A percentile compares a stretch with the other conserved stretches of the same genome.
phyloP scores from a whole-genome alignment of 164 flowering plant genomes.

The Vitis cinerea region DNA sequence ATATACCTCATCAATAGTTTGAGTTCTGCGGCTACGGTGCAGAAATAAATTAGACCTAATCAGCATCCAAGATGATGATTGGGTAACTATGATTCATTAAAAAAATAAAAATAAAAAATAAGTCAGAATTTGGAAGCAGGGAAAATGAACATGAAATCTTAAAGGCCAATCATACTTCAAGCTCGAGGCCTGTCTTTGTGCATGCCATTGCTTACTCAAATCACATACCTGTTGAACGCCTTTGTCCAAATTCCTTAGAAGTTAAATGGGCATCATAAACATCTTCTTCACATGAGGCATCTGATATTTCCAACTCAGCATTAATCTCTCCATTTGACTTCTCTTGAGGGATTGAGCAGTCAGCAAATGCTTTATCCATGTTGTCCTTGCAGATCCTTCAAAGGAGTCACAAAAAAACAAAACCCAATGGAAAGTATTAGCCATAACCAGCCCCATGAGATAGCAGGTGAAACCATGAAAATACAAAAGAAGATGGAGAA shows the following conservation, averaged over 20 bases:
- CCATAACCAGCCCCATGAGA: neutral
- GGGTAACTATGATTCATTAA: constrained; percentile 43
- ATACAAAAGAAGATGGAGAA: neutral
- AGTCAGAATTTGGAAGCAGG: constrained; percentile 3
- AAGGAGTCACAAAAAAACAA: constrained; percentile 7
- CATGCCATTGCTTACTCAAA: neutral
- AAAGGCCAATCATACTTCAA: neutral
- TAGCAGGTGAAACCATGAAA: neutral
- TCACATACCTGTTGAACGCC: constrained; percentile 41
- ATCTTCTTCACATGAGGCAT: constrained; percentile 76
- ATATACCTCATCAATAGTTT: constrained; percentile 88
- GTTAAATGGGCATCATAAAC: constrained; percentile 29
- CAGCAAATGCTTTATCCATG: constrained; percentile 73
- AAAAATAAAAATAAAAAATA: neutral
- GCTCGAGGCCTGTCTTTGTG: neutral
- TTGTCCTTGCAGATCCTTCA: constrained; percentile 90
- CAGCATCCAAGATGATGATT: constrained; percentile 54
- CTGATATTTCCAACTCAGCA: constrained; percentile 89
- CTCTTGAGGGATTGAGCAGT: constrained; percentile 92
- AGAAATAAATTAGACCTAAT: constrained; percentile 69
- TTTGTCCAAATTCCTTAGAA: constrained; percentile 27
- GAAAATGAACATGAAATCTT: neutral
- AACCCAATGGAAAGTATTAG: neutral
- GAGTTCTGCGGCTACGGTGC: constrained; percentile 80
- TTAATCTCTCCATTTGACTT: constrained; percentile 91